Evolutionary conservation across 768 basidiomycete genomes (phyloP).

Genomic region (Suillus placidus): DNA sequence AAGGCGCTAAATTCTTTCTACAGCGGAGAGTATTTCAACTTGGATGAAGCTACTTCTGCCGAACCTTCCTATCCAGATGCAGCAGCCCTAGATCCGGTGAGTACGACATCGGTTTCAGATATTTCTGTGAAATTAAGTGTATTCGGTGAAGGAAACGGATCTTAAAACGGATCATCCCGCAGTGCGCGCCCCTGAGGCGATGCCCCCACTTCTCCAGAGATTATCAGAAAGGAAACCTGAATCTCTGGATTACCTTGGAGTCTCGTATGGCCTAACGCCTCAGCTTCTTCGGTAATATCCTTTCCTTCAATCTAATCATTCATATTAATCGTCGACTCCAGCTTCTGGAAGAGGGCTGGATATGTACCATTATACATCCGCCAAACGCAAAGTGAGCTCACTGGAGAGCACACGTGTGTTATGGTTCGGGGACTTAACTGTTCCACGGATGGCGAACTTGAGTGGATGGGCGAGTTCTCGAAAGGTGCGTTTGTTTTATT

Average conservation of each 20-base stretch:
- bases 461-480: conserved; percentile 89
- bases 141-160: conserved; percentile 41
- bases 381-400: conserved; percentile 92
- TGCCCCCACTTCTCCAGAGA: conserved; percentile 93
- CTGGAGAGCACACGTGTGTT: conserved; percentile 94
- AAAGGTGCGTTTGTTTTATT: conserved; percentile 51
- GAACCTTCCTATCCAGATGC: conserved; percentile 66
- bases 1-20: conserved; percentile 89
- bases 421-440: conserved; percentile 89
- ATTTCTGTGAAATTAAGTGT: neutral
- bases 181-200: conserved; percentile 70
- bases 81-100: conserved; percentile 49
- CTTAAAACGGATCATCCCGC: conserved; percentile 81
- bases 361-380: conserved; percentile 92
- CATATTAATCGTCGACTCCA: conserved; percentile 16
- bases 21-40: conserved; percentile 87
- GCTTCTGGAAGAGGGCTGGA: conserved; percentile 96
- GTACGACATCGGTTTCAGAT: conserved; percentile 13
- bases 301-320: conserved; percentile 4
- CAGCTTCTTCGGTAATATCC: conserved; percentile 67
- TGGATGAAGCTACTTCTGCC: conserved; percentile 65
- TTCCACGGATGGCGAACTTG: conserved; percentile 59
- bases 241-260: conserved; percentile 89
- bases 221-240: conserved; percentile 91
- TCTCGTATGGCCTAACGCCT: conserved; percentile 92